phyloP scores from a whole-genome alignment of 1,284 basidiomycete species.

The Cutaneotrichosporon cavernicola region DNA sequence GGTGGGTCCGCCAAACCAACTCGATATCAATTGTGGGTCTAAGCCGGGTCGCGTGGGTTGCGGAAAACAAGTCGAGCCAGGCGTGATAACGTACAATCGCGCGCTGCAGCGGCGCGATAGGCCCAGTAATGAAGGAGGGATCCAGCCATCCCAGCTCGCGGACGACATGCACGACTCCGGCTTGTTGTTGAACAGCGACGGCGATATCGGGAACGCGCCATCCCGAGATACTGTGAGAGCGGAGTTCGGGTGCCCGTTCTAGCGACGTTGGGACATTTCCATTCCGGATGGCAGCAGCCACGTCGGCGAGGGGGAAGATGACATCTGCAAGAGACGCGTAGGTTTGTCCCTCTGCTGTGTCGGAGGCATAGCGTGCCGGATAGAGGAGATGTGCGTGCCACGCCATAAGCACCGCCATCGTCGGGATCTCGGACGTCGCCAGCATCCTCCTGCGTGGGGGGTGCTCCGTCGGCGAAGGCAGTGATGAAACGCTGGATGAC shows the following conservation, averaged over 20 bases:
- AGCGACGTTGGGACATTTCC: conserved; percentile 15
- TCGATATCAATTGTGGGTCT: conserved; percentile 45
- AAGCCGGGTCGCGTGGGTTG: conserved; percentile 25
- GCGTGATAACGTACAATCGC: conserved; percentile 45
- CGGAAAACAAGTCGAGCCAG: conserved; percentile 41
- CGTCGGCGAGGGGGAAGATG: conserved; percentile 25
- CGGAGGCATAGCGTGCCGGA: conserved; percentile 31
- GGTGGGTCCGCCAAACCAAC: conserved; percentile 51
- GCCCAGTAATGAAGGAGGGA: conserved; percentile 17
- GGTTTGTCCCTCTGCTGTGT: conserved; percentile 21
- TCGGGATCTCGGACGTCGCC: conserved; percentile 26
- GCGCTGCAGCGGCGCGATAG: conserved; percentile 31
- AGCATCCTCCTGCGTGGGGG: background rate
- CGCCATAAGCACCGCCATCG: conserved; percentile 36
- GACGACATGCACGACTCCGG: conserved; percentile 34
- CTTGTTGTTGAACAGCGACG: conserved; percentile 38
- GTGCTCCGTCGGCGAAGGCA: background rate
- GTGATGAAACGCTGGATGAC: background rate
- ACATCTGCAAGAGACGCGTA: conserved; percentile 25
- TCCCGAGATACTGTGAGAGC: conserved; percentile 19
- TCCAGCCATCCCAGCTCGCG: conserved; percentile 37
- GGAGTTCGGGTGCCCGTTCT: conserved; percentile 10
- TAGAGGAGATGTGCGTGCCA: conserved; percentile 47
- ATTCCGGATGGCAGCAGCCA: conserved; percentile 15
- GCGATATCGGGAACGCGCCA: conserved; percentile 35